Conservation (phyloP, 257 asterid genomes). For the Solanum arcanum region DNA sequence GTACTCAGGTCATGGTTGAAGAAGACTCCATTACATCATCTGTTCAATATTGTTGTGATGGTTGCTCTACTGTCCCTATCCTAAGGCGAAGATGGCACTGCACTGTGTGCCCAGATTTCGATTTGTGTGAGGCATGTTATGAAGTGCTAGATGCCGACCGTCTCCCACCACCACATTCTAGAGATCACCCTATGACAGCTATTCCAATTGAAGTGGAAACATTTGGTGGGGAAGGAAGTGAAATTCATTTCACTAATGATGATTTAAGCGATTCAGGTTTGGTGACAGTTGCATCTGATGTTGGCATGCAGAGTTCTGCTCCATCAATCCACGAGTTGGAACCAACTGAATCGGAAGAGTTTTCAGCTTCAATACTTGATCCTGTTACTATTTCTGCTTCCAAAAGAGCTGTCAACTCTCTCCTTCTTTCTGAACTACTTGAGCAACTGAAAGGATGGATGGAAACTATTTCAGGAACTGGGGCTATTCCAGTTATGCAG, state of each 20-base stretch:
- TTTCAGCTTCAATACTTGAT: slow-evolving; percentile 59
- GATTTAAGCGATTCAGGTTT: slow-evolving; percentile 54
- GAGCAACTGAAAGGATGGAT: slow-evolving; percentile 96
- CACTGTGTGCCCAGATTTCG: slow-evolving; percentile 95
- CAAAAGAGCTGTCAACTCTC: slow-evolving; percentile 86
- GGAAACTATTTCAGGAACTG: slow-evolving; percentile 75
- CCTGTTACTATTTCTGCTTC: slow-evolving; percentile 96
- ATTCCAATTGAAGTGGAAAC: slow-evolving; percentile 93
- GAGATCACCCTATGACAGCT: slow-evolving; percentile 96
- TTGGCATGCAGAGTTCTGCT: slow-evolving; percentile 37
- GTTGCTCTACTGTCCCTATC: slow-evolving; percentile 97
- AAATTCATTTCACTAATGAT: slow-evolving; percentile 69
- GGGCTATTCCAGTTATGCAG: slow-evolving; percentile 95
- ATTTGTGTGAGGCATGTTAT: slow-evolving; percentile 93
- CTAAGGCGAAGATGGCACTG: slow-evolving; percentile 97
- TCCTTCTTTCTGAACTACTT: slow-evolving; percentile 89
- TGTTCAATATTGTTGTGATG: slow-evolving; percentile 96
- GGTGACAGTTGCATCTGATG: slow-evolving; percentile 57
- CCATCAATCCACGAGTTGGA: slow-evolving; percentile 76
- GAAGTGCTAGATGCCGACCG: slow-evolving; percentile 87
- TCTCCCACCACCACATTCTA: slow-evolving; percentile 93
- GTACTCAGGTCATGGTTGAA: slow-evolving; percentile 65
- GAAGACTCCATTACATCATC: slow-evolving; percentile 93
- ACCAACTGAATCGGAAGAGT: slow-evolving; percentile 66
- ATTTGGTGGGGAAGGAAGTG: slow-evolving; percentile 71